A percentile compares a stretch with the other conserved stretches of the same genome.
Evolutionary conservation across 176 grass and related monocot genomes (phyloP).

Genomic region (Oryza coarctata): DNA sequence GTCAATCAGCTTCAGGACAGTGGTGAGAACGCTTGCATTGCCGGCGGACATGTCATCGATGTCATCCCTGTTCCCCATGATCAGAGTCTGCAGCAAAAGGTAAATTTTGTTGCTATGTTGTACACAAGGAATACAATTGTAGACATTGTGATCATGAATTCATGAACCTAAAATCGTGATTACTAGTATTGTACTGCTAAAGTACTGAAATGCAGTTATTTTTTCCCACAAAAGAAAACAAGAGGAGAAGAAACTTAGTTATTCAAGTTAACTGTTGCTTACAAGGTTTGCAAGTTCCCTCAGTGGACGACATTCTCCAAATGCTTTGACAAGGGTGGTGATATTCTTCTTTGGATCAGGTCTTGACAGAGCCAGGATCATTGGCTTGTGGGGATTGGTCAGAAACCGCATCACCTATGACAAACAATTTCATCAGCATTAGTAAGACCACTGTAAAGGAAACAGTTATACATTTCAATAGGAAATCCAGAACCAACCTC

Average conservation of each 20-base stretch:
- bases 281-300: slow-evolving; percentile 97
- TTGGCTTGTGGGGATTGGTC: slow-evolving; percentile 95
- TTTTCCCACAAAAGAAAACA: neutral
- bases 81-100: slow-evolving; percentile 55
- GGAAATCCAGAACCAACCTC: slow-evolving; percentile 55
- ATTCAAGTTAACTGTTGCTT: slow-evolving; percentile 41
- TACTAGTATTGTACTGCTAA: neutral
- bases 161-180: too few species aligned
- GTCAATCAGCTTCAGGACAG: slow-evolving; percentile 85
- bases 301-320: slow-evolving; percentile 81
- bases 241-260: neutral
- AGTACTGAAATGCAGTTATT: slow-evolving; percentile 2
- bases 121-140: neutral
- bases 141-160: neutral
- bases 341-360: slow-evolving; percentile 98
- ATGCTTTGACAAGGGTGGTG: slow-evolving; percentile 91
- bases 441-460: neutral
- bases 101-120: neutral
- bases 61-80: slow-evolving; percentile 98
- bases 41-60: slow-evolving; percentile 85
- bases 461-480: neutral
- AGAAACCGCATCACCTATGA: slow-evolving; percentile 82
- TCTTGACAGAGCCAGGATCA: slow-evolving; percentile 85
- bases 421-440: slow-evolving; percentile 13
- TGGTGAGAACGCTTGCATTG: slow-evolving; percentile 77